Base-by-base conservation (phyloP, 108 stramenopile genomes). In the Aurantiochytrium sp. region DNA sequence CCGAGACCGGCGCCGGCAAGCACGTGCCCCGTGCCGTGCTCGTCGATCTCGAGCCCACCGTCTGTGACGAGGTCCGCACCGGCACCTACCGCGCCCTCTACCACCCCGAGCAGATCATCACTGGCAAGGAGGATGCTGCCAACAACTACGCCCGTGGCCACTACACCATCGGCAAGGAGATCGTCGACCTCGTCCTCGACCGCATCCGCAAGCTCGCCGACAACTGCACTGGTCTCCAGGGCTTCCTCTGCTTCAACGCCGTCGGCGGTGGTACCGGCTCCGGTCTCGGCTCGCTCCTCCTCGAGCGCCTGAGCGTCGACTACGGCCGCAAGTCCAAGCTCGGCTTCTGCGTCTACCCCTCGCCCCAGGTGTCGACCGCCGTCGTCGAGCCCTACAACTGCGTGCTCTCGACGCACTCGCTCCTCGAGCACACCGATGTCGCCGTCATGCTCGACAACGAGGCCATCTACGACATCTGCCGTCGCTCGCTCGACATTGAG, bases 371-470 rank as follows among this genome's bases (percentile, higher is more conserved):
- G 60, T 97, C 97, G 58, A 98, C 96, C 60, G 96, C 96, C 25
- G 97, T 98, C 59, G 97, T 98, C 4, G 97, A 98, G 91, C 97
- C 97, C 6, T 98, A 98, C 96, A 98, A 98, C 96, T 96, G 95
- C 59, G 97, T 98, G 71, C 93, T 98, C 49, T 98, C 96, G 64
- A 96, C 97, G 91, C 97, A 98, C 90, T 95, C 97, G 57, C 94
- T 98, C 53, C 93, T 98, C 89, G 97, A 98, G 94, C 96, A 98
- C 95, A 97, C 97, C 59, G 97, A 98, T 88, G 95, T 95, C 89
- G 96, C 97, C 89, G 97, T 98, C 93, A 96, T 96, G 90, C 92
- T 97, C 83, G 97, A 98, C 95, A 98, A 98, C 90, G 97, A 97
- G 91, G 97, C 97, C 71, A 93, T 97, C 72, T 97, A 97, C 92